Conservation (phyloP, 352 stramenopile genomes). For the Phytophthora agathidicida region DNA sequence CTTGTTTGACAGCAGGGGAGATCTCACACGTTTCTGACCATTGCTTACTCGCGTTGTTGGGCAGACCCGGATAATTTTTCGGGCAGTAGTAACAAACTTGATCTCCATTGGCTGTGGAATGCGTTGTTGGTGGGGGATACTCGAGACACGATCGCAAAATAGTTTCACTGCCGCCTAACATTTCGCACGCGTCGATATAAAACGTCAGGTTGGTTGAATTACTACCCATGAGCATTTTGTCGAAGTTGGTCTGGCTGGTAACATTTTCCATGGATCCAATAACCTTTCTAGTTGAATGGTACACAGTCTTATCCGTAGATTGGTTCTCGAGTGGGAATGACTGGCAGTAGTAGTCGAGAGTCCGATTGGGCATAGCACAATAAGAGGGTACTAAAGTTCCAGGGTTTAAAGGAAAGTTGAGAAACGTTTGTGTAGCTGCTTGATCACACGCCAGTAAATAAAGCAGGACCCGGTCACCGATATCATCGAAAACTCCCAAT, state of each 20-base stretch:
- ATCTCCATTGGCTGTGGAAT: not conserved
- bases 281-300: conserved; percentile 39
- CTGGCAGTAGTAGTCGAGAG: conserved; percentile 50
- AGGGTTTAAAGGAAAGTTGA: conserved; percentile 9
- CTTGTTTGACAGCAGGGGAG: conserved; percentile 14
- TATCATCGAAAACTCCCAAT: conserved; percentile 30
- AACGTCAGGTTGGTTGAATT: conserved; percentile 41
- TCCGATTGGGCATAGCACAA: conserved; percentile 56
- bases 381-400: conserved; percentile 21
- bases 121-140: not conserved
- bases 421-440: conserved; percentile 13
- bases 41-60: not conserved
- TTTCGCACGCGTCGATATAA: conserved; percentile 64
- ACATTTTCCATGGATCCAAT: conserved; percentile 10
- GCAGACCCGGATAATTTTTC: conserved; percentile 19
- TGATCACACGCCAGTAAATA: conserved; percentile 58
- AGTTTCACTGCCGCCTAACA: conserved; percentile 36
- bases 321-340: conserved; percentile 51
- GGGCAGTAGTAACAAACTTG: conserved; percentile 57
- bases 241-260: conserved; percentile 8
- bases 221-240: conserved; percentile 11
- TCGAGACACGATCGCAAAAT: conserved; percentile 59
- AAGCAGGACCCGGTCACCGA: conserved; percentile 49
- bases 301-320: conserved; percentile 32
- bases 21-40: conserved; percentile 30